These are phyloP conservation scores for Tubosaeta sp. DNA, from an alignment of 768 basidiomycete species.

Conservation along the genomic window DNA sequence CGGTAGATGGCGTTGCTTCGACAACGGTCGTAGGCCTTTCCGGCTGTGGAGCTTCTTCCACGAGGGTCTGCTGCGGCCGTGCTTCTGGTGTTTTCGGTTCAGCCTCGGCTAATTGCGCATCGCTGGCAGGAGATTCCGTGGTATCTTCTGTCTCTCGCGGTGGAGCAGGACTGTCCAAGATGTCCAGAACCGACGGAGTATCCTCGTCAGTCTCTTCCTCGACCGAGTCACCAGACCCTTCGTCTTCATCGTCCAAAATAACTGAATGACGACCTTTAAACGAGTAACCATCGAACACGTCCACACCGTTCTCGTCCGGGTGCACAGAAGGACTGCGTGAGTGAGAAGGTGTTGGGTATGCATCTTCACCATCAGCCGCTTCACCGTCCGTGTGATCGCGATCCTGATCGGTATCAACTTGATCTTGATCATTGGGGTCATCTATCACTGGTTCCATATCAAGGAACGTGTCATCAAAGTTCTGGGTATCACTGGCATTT, in stretches of 20 bases:
- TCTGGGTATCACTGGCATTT: slow-evolving; percentile 93
- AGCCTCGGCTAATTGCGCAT: slow-evolving; percentile 39
- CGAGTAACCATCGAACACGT: slow-evolving; percentile 92
- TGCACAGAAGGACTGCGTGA: slow-evolving; percentile 72
- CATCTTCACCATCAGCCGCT: slow-evolving; percentile 70
- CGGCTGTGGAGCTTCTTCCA: slow-evolving; percentile 18
- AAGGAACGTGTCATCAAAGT: slow-evolving; percentile 96
- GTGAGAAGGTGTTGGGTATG: slow-evolving; percentile 74
- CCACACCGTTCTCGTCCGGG: slow-evolving; percentile 44
- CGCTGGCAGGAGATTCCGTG: slow-evolving; percentile 33
- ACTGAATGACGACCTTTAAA: slow-evolving; percentile 86
- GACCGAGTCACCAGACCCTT: slow-evolving; percentile 28
- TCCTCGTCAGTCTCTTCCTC: slow-evolving; percentile 36
- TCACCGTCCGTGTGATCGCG: slow-evolving; percentile 65
- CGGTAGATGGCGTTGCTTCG: slow-evolving; percentile 14
- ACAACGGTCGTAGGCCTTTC: slow-evolving; percentile 10
- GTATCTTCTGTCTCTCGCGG: slow-evolving; percentile 29
- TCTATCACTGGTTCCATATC: slow-evolving; percentile 93
- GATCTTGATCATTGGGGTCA: slow-evolving; percentile 58
- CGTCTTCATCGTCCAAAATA: slow-evolving; percentile 64
- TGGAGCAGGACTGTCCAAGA: slow-evolving; percentile 18
- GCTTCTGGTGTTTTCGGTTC: slow-evolving; percentile 81
- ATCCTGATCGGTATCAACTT: slow-evolving; percentile 67
- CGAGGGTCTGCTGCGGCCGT: slow-evolving; percentile 37
- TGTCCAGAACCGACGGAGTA: slow-evolving; percentile 27